phyloP scores from a whole-genome alignment of 2,329 filamentous ascomycete species.

The Stachybotrys chartarum region DNA sequence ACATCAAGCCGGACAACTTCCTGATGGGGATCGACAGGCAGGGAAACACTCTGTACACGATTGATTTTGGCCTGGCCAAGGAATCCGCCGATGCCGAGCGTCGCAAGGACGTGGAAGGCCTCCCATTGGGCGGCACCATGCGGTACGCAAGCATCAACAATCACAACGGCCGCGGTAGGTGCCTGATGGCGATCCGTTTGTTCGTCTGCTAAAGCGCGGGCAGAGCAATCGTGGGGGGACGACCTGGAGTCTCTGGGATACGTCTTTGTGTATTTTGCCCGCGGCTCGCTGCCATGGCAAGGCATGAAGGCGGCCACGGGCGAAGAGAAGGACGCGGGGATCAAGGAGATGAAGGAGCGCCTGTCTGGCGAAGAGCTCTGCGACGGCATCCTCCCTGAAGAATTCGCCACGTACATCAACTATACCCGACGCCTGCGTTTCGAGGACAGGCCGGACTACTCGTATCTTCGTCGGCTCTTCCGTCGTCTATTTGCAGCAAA shows the following conservation, averaged over 20 bases:
- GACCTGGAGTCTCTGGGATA: constrained; percentile 71
- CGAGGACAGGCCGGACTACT: constrained; percentile 71
- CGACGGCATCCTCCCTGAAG: constrained; percentile 61
- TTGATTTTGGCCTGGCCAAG: constrained; percentile 12
- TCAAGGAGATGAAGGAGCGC: constrained; percentile 19
- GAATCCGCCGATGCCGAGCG: constrained; percentile 4
- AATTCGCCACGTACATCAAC: constrained; percentile 70
- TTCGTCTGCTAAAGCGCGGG: neutral
- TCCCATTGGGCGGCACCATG: constrained; percentile 6
- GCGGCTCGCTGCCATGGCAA: constrained; percentile 67
- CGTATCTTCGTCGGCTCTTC: constrained; percentile 70
- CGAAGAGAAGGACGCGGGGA: constrained; percentile 53
- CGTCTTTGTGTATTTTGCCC: constrained; percentile 70
- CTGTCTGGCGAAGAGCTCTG: constrained; percentile 65
- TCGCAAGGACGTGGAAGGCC: neutral
- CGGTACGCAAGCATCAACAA: constrained; percentile 13
- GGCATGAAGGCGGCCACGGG: constrained; percentile 65
- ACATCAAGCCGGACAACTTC: constrained; percentile 15
- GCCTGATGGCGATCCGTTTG: neutral
- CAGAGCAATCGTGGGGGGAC: constrained; percentile 65
- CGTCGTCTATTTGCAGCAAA: constrained; percentile 63
- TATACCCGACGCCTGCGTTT: constrained; percentile 68
- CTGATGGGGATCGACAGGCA: constrained; percentile 11
- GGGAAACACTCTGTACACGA: constrained; percentile 9
- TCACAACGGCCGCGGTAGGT: constrained; percentile 11